Conservation (phyloP, 352 stramenopile species). For the Phytophthora tentaculata region DNA sequence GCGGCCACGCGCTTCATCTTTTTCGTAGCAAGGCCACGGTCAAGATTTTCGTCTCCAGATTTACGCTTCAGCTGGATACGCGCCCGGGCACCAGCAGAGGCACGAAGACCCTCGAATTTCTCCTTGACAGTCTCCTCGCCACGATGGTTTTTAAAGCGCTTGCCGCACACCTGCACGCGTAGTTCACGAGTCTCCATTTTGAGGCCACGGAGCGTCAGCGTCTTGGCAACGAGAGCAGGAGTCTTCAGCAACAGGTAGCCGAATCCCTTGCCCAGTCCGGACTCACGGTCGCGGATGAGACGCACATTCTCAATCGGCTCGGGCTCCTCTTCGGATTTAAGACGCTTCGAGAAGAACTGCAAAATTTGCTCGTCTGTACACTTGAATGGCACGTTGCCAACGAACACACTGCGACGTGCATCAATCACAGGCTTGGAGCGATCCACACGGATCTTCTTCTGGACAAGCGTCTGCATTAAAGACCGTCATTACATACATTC, state of each 20-base stretch:
- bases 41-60: conserved; percentile 17
- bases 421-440: conserved; percentile 70
- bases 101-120: conserved; percentile 67
- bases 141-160: conserved; percentile 85
- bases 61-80: conserved; percentile 79
- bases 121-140: conserved; percentile 56
- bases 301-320: conserved; percentile 87
- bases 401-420: conserved; percentile 86
- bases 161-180: conserved; percentile 81
- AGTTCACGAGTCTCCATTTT: conserved; percentile 79
- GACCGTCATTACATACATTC: conserved; percentile 4
- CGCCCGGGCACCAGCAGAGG: conserved; percentile 55
- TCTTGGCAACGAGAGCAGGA: conserved; percentile 68
- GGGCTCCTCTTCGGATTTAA: conserved; percentile 71
- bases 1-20: conserved; percentile 42
- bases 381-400: conserved; percentile 91
- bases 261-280: conserved; percentile 92
- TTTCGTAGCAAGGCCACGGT: conserved; percentile 24
- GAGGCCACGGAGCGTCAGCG: conserved; percentile 63
- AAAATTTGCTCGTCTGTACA: conserved; percentile 80
- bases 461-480: conserved; percentile 54
- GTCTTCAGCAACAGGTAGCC: conserved; percentile 89
- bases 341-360: conserved; percentile 73
- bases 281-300: conserved; percentile 90
- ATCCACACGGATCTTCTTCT: conserved; percentile 76